Base-by-base conservation (phyloP, 2,329 filamentous ascomycete genomes). In the Chlorencoelia australis region DNA sequence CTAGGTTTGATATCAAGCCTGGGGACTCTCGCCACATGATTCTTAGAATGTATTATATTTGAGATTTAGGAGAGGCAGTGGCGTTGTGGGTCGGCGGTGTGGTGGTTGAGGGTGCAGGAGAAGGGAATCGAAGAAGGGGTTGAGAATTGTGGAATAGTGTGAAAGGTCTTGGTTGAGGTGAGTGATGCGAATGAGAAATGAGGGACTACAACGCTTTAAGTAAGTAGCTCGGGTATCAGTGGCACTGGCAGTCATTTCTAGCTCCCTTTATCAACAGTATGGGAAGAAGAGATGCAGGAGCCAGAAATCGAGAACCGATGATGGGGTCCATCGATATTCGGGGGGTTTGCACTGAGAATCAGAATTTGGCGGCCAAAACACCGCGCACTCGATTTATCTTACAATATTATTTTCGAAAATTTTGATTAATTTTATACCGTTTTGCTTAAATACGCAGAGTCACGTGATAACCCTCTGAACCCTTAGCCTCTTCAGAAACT, bases 71-170 rank as follows among this genome's bases (percentile, higher is more conserved):
- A 25, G 24, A n/a, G 29, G 33, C 24, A 35, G 33, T 17, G 27
- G 16, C 24, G 29, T 35, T 35, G 27, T 35, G 13, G 17, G 24
- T n/a, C n/a, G n/a, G n/a, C n/a, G n/a, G n/a, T n/a, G n/a, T n/a
- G n/a, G n/a, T n/a, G n/a, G n/a, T n/a, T n/a, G n/a, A n/a, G n/a
- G n/a, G n/a, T n/a, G n/a, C n/a, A n/a, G n/a, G n/a, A n/a, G n/a
- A n/a, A 10, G 10, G 31, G 4, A 17, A 13, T 18, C 17, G 13
- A 29, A 35, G 21, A 35, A 15, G 17, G 21, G 17, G 17, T 13
- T 14, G 16, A 14, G 17, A 9, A 29, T 35, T 29, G 29, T 35
- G 13, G 14, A 29, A 35, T 18, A 28, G 29, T 30, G 33, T 35
- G 24, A 35, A 33, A 14, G 17, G n/a, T 7, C 19, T 15, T 29